Conservation (phyloP, 129 eudicot species). For the Smallanthus sonchifolius region DNA sequence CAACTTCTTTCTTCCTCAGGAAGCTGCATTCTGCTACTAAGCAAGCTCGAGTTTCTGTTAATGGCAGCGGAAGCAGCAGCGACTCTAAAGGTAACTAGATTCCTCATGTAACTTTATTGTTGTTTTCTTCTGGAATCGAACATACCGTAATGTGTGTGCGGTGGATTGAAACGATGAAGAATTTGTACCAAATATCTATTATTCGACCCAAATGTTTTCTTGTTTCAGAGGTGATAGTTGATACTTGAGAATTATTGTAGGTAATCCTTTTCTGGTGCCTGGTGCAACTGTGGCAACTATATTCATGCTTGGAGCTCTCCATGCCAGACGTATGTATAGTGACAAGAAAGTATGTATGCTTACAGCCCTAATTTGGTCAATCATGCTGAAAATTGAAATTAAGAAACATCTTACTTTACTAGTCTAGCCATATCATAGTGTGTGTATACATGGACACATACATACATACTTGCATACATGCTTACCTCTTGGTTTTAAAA, state of each 20-base stretch:
- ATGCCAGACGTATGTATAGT: conserved; percentile 83
- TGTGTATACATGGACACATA: neutral
- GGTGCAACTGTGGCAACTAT: conserved; percentile 94
- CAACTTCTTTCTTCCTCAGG: conserved; percentile 33
- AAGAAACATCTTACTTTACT: neutral
- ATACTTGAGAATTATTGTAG: conserved; percentile 31
- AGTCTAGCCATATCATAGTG: neutral
- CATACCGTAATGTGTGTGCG: neutral
- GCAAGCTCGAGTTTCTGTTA: conserved; percentile 46
- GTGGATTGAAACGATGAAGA: too few species aligned
- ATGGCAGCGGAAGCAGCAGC: conserved; percentile 40
- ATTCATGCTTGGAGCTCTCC: conserved; percentile 93
- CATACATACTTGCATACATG: neutral
- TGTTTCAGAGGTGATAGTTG: neutral
- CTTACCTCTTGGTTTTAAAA: neutral
- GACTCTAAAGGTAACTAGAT: conserved; percentile 49
- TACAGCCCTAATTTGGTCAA: neutral
- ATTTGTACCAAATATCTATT: too few species aligned
- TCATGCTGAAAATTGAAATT: neutral
- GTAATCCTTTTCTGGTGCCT: conserved; percentile 73
- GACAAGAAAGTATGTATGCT: conserved; percentile 67
- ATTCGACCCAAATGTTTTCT: neutral
- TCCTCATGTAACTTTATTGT: too few species aligned
- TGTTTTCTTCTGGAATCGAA: neutral
- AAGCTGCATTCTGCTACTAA: conserved; percentile 38